These are phyloP conservation scores for Ogataea ramenticola DNA, from an alignment of 805 yeast species.

Conservation along the genomic window DNA sequence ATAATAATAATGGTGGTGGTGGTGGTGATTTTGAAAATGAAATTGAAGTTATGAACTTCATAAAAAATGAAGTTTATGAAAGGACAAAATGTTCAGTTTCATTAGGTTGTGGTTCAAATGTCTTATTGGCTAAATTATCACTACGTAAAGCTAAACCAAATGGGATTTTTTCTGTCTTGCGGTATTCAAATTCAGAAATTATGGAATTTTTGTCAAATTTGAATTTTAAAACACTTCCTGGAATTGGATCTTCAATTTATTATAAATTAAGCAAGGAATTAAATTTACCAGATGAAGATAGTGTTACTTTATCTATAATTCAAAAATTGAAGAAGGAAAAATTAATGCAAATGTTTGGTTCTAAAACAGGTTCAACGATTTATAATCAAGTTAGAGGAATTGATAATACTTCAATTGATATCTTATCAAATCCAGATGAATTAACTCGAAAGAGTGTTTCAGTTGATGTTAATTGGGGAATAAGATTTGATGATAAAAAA, in stretches of 20 bases:
- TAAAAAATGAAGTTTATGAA: slow-evolving; percentile 33
- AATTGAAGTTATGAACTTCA: slow-evolving; percentile 21
- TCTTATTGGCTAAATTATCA: slow-evolving; percentile 71
- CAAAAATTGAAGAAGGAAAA: slow-evolving; percentile 24
- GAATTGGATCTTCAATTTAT: slow-evolving; percentile 49
- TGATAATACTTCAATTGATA: slow-evolving; percentile 54
- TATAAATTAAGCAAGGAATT: slow-evolving; percentile 36
- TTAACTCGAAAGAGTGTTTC: slow-evolving; percentile 70
- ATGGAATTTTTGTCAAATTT: slow-evolving; percentile 30
- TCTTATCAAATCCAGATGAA: slow-evolving; percentile 40
- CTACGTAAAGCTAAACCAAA: slow-evolving; percentile 73
- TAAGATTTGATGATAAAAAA: slow-evolving; percentile 52
- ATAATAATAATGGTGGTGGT: no score
- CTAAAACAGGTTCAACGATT: slow-evolving; percentile 61
- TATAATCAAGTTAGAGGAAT: slow-evolving; percentile 55
- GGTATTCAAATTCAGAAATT: slow-evolving; percentile 17
- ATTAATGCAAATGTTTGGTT: slow-evolving; percentile 50
- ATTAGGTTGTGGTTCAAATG: slow-evolving; percentile 70
- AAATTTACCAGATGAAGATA: slow-evolving; percentile 8
- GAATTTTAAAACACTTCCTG: slow-evolving; percentile 45
- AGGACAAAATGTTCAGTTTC: slow-evolving; percentile 62
- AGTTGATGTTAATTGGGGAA: slow-evolving; percentile 88
- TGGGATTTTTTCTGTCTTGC: slow-evolving; percentile 40
- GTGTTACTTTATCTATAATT: slow-evolving; percentile 34
- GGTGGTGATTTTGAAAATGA: slow-evolving; percentile 14